Conservation (phyloP, 768 basidiomycete genomes). For the Mycena haematopus region DNA sequence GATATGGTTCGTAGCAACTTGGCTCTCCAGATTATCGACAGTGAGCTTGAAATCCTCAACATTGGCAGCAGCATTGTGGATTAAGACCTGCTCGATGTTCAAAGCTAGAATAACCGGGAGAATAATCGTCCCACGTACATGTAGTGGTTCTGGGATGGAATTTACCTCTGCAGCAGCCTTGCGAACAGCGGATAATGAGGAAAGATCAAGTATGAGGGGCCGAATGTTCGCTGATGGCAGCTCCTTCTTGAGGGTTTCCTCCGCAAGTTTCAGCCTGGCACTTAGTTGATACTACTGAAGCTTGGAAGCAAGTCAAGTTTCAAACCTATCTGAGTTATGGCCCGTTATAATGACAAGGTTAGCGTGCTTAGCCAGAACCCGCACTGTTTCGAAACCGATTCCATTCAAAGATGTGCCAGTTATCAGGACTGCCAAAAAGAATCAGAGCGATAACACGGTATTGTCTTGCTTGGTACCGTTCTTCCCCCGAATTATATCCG, state of each 20-base stretch:
- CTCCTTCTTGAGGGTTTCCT: slow-evolving; percentile 1
- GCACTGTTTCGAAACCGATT: slow-evolving; percentile 9
- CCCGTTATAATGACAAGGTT: slow-evolving; percentile 1
- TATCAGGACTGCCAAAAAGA: slow-evolving; percentile 1
- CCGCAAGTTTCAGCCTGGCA: slow-evolving; percentile 5
- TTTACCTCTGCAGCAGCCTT: slow-evolving; percentile 9
- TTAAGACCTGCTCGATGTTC: slow-evolving; percentile 2
- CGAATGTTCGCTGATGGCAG: slow-evolving; percentile 1
- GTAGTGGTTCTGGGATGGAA: slow-evolving; percentile 4
- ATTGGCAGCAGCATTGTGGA: slow-evolving; percentile 13
- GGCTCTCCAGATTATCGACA: slow-evolving; percentile 10
- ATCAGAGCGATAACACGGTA: neutral
- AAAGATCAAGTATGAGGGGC: slow-evolving; percentile 9
- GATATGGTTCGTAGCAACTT: slow-evolving; percentile 8
- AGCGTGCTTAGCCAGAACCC: slow-evolving; percentile 1
- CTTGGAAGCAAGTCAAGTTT: neutral
- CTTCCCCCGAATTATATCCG: neutral
- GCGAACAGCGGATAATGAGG: slow-evolving; percentile 3
- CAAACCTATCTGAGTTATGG: neutral
- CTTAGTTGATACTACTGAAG: neutral
- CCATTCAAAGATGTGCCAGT: slow-evolving; percentile 13
- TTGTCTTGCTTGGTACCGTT: neutral
- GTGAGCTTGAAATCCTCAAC: slow-evolving; percentile 14
- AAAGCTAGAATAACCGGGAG: neutral
- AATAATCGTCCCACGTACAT: neutral